phyloP scores from a whole-genome alignment of 768 basidiomycete genomes.

The Phaeotremella skinneri region DNA sequence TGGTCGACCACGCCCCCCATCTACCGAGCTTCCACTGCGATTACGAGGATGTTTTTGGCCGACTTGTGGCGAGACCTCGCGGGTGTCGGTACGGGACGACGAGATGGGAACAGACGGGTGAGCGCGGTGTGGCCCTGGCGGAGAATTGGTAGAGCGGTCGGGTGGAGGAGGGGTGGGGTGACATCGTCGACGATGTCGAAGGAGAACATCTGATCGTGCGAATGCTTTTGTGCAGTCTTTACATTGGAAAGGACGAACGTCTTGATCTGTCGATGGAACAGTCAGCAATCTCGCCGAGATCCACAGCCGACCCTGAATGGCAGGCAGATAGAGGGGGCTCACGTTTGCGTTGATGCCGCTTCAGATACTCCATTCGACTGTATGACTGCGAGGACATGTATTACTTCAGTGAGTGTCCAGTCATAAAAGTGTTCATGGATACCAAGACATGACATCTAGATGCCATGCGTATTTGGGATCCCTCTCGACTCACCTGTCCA shows the following conservation, averaged over 20 bases:
- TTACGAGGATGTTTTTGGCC: conserved; percentile 26
- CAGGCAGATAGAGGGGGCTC: conserved; percentile 13
- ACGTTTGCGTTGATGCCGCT: conserved; percentile 53
- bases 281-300: not conserved
- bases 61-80: conserved; percentile 28
- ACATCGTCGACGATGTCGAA: conserved; percentile 51
- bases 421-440: too few species aligned
- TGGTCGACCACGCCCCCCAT: conserved; percentile 14
- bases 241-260: conserved; percentile 52
- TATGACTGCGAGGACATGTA: conserved; percentile 32
- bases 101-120: conserved; percentile 44
- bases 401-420: not conserved
- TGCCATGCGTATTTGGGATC: not conserved
- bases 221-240: conserved; percentile 51
- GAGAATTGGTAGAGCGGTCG: conserved; percentile 33
- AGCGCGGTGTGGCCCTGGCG: conserved; percentile 25
- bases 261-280: conserved; percentile 51
- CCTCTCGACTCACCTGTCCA: conserved; percentile 35
- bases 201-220: conserved; percentile 52
- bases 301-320: not conserved
- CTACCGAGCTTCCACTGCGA: conserved; percentile 4
- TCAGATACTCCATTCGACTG: conserved; percentile 53
- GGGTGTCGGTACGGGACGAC: conserved; percentile 39
- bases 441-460: too few species aligned
- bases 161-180: conserved; percentile 46